phyloP scores from a whole-genome alignment of 2,329 filamentous ascomycete genomes.

The Diplodia sapinea region DNA sequence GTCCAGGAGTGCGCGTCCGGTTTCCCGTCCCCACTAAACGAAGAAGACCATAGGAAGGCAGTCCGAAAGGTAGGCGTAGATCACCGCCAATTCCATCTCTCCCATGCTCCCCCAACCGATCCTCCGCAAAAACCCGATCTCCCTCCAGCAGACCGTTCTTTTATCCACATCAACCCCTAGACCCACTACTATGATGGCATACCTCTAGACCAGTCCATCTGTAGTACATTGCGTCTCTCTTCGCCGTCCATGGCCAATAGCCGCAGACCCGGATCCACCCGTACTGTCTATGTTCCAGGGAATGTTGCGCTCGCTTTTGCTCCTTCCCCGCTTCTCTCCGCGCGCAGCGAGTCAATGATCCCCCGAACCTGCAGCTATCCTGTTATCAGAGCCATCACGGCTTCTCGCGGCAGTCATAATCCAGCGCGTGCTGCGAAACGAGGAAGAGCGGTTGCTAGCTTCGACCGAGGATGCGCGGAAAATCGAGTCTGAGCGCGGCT shows the following conservation, averaged over 20 bases:
- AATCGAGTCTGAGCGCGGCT: not conserved
- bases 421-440: not conserved
- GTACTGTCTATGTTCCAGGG: not conserved
- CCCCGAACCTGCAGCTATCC: not conserved
- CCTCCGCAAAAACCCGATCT: not conserved
- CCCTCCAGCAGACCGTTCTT: not conserved
- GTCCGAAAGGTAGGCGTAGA: not conserved
- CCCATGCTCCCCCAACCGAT: not conserved
- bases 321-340: not conserved
- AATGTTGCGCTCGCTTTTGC: not conserved
- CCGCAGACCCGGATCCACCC: not conserved
- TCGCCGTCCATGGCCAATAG: not conserved
- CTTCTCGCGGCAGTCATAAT: not conserved
- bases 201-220: not conserved
- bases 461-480: not conserved
- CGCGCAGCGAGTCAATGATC: not conserved
- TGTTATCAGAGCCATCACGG: not conserved
- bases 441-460: not conserved
- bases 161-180: not conserved
- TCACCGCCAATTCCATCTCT: not conserved
- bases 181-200: not conserved
- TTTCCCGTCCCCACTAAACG: not conserved
- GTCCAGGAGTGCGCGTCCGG: not conserved
- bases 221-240: no score
- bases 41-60: not conserved